A percentile compares a stretch with the other conserved stretches of the same genome.
These are phyloP conservation scores for Colletotrichum acutatum DNA, from an alignment of 2,329 filamentous ascomycete genomes.

Conservation along the genomic window DNA sequence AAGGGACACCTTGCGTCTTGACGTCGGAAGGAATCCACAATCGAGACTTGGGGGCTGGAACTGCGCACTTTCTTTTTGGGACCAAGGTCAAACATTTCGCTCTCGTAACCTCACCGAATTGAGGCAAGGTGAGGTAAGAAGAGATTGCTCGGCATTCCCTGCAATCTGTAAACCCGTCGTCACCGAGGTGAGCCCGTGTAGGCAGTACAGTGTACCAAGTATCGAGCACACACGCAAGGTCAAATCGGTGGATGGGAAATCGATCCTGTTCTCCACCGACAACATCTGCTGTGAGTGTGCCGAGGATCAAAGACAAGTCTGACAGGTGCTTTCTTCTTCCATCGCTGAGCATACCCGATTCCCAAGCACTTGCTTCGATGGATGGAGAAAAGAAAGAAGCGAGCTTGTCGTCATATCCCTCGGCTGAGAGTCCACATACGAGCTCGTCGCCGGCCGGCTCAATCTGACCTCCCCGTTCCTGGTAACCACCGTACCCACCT, in stretches of 20 bases:
- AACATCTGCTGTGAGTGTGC: background rate
- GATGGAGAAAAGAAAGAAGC: conserved; percentile 1
- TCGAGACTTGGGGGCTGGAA: background rate
- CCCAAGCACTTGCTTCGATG: background rate
- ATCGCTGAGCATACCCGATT: background rate
- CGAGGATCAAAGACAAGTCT: background rate
- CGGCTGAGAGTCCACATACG: background rate
- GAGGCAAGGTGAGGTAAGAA: background rate
- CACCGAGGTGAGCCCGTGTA: conserved; percentile 22
- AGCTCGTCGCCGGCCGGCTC: background rate
- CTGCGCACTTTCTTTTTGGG: background rate
- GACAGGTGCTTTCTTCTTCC: background rate
- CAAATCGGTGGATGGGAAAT: background rate
- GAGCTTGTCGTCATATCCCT: background rate
- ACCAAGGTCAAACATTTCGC: background rate
- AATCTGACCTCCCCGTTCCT: conserved; percentile 8
- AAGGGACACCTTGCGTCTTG: background rate
- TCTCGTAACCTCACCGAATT: conserved; percentile 17
- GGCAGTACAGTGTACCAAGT: too few species aligned
- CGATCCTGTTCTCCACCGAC: background rate
- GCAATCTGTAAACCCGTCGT: background rate
- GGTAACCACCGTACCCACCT: conserved; percentile 9
- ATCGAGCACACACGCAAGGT: background rate
- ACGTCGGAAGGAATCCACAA: background rate
- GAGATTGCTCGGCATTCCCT: background rate